A percentile compares a stretch with the other conserved stretches of the same genome.
Evolutionary conservation across 2,329 filamentous ascomycete genomes (phyloP).

Genomic region (Colletotrichum costaricense): DNA sequence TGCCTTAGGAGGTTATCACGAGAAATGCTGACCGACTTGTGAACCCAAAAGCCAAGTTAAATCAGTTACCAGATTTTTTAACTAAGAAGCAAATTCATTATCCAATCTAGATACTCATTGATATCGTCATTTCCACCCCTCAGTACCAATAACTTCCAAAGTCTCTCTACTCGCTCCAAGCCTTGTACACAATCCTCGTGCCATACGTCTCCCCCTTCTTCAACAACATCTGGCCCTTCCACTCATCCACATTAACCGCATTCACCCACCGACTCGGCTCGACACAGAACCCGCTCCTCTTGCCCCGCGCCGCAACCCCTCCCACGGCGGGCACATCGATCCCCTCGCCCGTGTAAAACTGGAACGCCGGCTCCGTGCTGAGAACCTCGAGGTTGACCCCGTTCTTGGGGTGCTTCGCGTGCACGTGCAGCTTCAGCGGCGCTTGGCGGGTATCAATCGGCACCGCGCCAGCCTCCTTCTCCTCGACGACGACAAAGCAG

Average conservation of each 20-base stretch:
- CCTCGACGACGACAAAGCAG: constrained; percentile 83
- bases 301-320: constrained; percentile 71
- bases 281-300: constrained; percentile 86
- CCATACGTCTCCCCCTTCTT: constrained; percentile 90
- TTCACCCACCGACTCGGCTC: constrained; percentile 94
- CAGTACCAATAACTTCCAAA: background rate
- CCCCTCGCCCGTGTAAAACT: constrained; percentile 93
- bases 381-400: constrained; percentile 86
- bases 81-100: background rate
- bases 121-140: background rate
- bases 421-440: constrained; percentile 75
- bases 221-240: constrained; percentile 81
- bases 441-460: constrained; percentile 73
- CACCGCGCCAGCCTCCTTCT: constrained; percentile 68
- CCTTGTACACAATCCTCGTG: constrained; percentile 83
- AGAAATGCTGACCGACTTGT: background rate
- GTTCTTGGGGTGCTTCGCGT: constrained; percentile 78
- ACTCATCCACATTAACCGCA: constrained; percentile 83
- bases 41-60: background rate
- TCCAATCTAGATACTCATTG: background rate
- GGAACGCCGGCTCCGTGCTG: constrained; percentile 95
- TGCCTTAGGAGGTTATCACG: no score
- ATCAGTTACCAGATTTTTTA: background rate
- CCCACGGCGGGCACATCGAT: constrained; percentile 79
- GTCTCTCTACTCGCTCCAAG: constrained; percentile 74